Base-by-base conservation (phyloP, 108 stramenopile genomes). In the Mediolabrus comicus region DNA sequence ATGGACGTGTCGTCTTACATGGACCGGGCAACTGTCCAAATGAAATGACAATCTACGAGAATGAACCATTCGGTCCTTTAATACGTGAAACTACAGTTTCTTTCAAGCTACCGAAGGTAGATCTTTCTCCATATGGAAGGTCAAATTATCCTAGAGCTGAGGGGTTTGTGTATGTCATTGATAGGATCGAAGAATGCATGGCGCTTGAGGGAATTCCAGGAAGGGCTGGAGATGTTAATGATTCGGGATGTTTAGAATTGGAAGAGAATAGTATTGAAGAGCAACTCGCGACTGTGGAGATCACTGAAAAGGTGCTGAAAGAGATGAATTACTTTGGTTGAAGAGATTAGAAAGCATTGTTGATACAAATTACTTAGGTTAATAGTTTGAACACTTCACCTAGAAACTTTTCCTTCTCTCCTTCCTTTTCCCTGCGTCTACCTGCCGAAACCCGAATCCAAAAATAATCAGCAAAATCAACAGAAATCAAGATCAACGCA, bases 91-190 rank as follows among this genome's bases (percentile, higher is more conserved):
- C 72, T n/a, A 65, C 17, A 49, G 32, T 58, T 38, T 64, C 54
- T 16, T 72, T 54, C 58, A 41, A 62, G 8, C 56, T 72, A 0
- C 72, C 72, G 7, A 58, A n/a, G 24, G 32, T 41, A 34, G 56
- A 13, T 5, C 11, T 72, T 24, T n/a, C 38, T 12, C 62, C 12
- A 22, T 72, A 53, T 65, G 72, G 72, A 30, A 19, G 17, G 10
- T 38, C 63, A 3, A 29, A 65, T 25, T 72, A 72, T 59, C 72
- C 72, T 38, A 51, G 72, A 55, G 55, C 72, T 3, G 63, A 72
- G 31, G 72, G 72, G 1, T 72, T 72, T 72, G 63, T 32, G n/a
- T 72, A 72, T 58, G 63, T 72, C 24, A 72, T 72, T 52, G 63
- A 72, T 72, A 32, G 54, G 3, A 59, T 72, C 12, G 72, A 72